Evolutionary conservation across 1,284 basidiomycete genomes (phyloP).

Genomic region (Boletus smithii): DNA sequence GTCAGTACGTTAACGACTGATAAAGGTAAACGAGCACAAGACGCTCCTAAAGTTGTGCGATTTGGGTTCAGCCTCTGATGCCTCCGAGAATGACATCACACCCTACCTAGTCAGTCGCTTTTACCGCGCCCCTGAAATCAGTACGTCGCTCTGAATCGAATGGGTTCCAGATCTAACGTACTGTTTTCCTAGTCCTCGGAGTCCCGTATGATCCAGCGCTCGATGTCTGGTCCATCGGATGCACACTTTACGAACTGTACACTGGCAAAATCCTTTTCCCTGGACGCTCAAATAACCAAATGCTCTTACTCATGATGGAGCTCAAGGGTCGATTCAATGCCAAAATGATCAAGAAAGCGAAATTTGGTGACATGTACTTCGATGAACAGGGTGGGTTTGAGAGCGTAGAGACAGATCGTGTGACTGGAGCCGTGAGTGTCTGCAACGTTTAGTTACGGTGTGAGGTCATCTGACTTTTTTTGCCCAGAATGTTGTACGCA

Average conservation of each 20-base stretch:
- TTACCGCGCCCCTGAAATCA: constrained; percentile 98
- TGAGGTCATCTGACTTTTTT: constrained; percentile 20
- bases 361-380: constrained; percentile 90
- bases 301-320: constrained; percentile 97
- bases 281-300: constrained; percentile 95
- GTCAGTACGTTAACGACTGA: constrained; percentile 12
- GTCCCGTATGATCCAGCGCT: constrained; percentile 91
- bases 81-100: constrained; percentile 94
- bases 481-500: constrained; percentile 74
- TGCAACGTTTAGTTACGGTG: constrained; percentile 5
- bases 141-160: constrained; percentile 47
- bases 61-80: constrained; percentile 92
- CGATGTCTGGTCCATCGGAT: constrained; percentile 97
- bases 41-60: constrained; percentile 94
- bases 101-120: constrained; percentile 98
- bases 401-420: constrained; percentile 78
- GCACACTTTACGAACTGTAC: constrained; percentile 96
- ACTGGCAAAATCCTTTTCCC: constrained; percentile 99
- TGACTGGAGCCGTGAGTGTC: constrained; percentile 73
- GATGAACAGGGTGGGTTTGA: constrained; percentile 86
- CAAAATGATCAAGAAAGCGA: constrained; percentile 92
- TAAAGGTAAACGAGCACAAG: constrained; percentile 91
- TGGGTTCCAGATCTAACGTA: constrained; percentile 19
- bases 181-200: constrained; percentile 71
- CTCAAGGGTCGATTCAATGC: constrained; percentile 90